Evolutionary conservation across 768 basidiomycete genomes (phyloP).

Genomic region (Mycena venus): DNA sequence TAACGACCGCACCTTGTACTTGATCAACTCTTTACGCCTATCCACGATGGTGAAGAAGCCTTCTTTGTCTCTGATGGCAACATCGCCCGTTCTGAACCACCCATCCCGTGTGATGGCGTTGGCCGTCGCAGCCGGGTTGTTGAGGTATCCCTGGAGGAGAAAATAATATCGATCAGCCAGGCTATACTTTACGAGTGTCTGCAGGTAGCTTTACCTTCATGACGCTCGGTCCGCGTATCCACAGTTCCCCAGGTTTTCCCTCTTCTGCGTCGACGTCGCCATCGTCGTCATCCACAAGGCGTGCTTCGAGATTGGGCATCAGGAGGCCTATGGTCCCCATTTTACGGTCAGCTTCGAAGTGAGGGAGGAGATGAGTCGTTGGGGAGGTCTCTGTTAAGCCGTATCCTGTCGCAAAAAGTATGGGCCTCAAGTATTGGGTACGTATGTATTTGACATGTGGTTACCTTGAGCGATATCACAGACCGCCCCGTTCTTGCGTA

Average conservation of each 20-base stretch:
- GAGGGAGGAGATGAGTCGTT: slow-evolving; percentile 58
- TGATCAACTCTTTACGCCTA: slow-evolving; percentile 69
- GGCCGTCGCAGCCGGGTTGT: slow-evolving; percentile 69
- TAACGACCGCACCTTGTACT: slow-evolving; percentile 60
- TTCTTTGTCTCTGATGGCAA: slow-evolving; percentile 67
- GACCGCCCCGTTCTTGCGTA: slow-evolving; percentile 4
- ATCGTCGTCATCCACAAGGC: slow-evolving; percentile 65
- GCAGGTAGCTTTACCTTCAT: slow-evolving; percentile 63
- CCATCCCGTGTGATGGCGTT: slow-evolving; percentile 68
- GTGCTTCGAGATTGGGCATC: slow-evolving; percentile 70
- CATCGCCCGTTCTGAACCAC: slow-evolving; percentile 84
- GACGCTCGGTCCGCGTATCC: slow-evolving; percentile 74
- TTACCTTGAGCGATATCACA: slow-evolving; percentile 39
- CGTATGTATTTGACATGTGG: neutral
- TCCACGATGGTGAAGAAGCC: slow-evolving; percentile 75
- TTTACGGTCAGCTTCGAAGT: slow-evolving; percentile 51
- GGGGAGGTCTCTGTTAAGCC: slow-evolving; percentile 78
- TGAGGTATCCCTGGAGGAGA: slow-evolving; percentile 66
- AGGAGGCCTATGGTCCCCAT: slow-evolving; percentile 69
- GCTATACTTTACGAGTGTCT: neutral
- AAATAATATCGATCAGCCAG: neutral
- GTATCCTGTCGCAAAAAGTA: slow-evolving; percentile 51
- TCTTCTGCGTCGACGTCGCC: slow-evolving; percentile 53
- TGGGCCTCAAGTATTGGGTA: neutral
- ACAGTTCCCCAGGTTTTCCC: slow-evolving; percentile 73